Base-by-base conservation (phyloP, 1,284 basidiomycete genomes). In the Exobasidium cylindrosporum region DNA sequence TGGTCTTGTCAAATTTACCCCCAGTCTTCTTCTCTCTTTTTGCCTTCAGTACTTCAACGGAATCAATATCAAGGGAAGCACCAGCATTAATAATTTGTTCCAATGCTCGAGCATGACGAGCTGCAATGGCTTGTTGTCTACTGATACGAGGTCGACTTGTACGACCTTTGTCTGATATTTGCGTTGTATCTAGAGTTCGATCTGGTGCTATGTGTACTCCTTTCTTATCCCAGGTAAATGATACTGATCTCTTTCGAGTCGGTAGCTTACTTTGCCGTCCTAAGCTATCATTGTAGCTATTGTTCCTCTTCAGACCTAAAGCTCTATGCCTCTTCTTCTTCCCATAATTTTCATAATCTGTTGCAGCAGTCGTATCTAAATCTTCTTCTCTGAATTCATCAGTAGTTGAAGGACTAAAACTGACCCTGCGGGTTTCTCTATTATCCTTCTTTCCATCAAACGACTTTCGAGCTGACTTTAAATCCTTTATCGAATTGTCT, bases 21-120 rank as follows among this genome's bases (percentile, higher is more conserved):
- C 60, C 30, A 21, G 54, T 46, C 23, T 44, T 29, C 23, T 70
- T 65, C 31, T 62, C 62, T 53, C 66, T 68, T 52, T 67, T 71
- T 26, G 57, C 21, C 65, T 62, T 6, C 32, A 35, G 6, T 40
- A 17, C 7, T 7, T 14, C 50, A 5, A 32, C 29, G 24, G 11
- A 21, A 49, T 21, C 23, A 45, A n/a, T 61, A 30, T 17, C 66
- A 64, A 26, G 61, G 50, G 30, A 57, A 57, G 23, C 65, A 43
- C 21, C 68, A 7, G 70, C 72, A 31, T 68, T 74, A 62, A 74
- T 72, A 60, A 74, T 68, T 52, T 72, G 68, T 44, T 74, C 72
- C 14, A 74, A 65, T 2, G 65, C 66, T 54, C 66, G 68, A n/a
- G 72, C 72, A 57, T 74, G 72, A n/a, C 72, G 56, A 17, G 68